A percentile compares a stretch with the other conserved stretches of the same genome.
phyloP scores from a whole-genome alignment of 768 basidiomycete species.

The Tricholoma sp. region DNA sequence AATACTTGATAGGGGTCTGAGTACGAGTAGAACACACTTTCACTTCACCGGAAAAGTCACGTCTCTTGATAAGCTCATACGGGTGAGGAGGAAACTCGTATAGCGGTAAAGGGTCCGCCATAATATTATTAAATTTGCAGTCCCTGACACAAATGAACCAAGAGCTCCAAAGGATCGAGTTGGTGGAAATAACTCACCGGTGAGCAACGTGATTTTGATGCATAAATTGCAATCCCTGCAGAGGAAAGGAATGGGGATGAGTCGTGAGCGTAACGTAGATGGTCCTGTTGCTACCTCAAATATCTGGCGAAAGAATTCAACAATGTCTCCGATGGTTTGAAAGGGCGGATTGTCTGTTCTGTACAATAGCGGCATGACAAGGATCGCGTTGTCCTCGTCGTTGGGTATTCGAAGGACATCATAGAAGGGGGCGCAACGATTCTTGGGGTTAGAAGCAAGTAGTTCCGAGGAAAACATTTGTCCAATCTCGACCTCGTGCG shows the following conservation, averaged over 20 bases:
- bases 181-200: background rate
- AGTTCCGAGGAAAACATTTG: slow-evolving; percentile 15
- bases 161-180: background rate
- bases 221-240: background rate
- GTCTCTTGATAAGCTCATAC: slow-evolving; percentile 3
- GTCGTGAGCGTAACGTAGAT: background rate
- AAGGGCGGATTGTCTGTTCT: slow-evolving; percentile 19
- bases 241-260: background rate
- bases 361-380: slow-evolving; percentile 19
- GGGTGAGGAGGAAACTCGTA: slow-evolving; percentile 21
- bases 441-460: slow-evolving; percentile 10
- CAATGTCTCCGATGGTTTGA: slow-evolving; percentile 25
- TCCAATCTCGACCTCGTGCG: slow-evolving; percentile 25
- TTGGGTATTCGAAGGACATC: slow-evolving; percentile 18
- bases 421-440: slow-evolving; percentile 24
- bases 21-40: slow-evolving; percentile 15
- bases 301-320: slow-evolving; percentile 27
- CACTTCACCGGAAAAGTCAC: slow-evolving; percentile 9
- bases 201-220: no score
- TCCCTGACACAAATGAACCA: background rate
- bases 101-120: slow-evolving; percentile 20
- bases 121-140: slow-evolving; percentile 22
- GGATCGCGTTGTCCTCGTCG: slow-evolving; percentile 9
- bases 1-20: slow-evolving; percentile 20
- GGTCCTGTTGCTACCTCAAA: slow-evolving; percentile 20